Percentiles rank a stretch among this genome's conserved stretches.
Conservation (phyloP, 129 eudicot genomes). For the Saussurea involucrata region DNA sequence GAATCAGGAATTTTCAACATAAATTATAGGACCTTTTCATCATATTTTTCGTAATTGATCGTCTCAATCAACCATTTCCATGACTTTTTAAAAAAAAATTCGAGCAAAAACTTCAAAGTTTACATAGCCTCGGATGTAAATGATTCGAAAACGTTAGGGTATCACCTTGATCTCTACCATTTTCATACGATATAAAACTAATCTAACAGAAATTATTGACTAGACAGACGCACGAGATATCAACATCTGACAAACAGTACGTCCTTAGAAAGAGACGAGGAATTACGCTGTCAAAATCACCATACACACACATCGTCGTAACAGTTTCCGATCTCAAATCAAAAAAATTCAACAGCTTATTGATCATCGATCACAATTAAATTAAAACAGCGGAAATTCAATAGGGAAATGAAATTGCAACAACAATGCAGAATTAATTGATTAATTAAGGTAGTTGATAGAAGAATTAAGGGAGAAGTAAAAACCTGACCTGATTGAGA, state of each 20-base stretch:
- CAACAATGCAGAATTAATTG: conserved; percentile 15
- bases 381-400: background rate
- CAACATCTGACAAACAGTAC: conserved; percentile 30
- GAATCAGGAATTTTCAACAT: background rate
- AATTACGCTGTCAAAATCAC: conserved; percentile 3
- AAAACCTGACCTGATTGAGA: conserved; percentile 15
- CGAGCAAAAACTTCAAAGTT: background rate
- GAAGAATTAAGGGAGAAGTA: background rate
- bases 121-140: background rate
- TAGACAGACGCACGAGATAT: conserved; percentile 5
- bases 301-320: background rate
- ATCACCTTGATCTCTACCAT: conserved; percentile 2
- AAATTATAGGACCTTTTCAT: background rate
- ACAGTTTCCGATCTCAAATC: conserved; percentile 18
- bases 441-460: background rate
- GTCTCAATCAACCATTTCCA: background rate
- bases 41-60: background rate
- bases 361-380: background rate
- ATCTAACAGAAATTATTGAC: background rate
- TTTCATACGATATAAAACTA: background rate
- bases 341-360: background rate
- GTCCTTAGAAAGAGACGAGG: background rate
- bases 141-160: background rate
- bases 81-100: background rate
- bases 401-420: background rate